Conservation (phyloP, 2,329 filamentous ascomycete species). For the Ophiostoma tasmaniense region DNA sequence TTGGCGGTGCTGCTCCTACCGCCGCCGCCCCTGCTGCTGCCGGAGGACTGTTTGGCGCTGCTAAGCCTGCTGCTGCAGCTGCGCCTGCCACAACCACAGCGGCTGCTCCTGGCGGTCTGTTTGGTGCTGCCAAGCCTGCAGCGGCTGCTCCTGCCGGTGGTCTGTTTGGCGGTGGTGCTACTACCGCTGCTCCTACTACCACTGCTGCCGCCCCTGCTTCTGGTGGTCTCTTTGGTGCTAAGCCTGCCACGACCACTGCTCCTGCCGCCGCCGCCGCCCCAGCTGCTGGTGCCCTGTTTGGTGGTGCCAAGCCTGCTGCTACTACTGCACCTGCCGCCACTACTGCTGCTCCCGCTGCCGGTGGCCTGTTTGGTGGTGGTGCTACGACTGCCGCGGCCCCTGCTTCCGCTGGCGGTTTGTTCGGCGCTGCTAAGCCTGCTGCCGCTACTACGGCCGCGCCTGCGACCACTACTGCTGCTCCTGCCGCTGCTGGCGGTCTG, state of each 20-base stretch:
- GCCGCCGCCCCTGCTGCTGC: slow-evolving; percentile 4
- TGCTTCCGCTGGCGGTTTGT: neutral
- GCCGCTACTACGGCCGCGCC: slow-evolving; percentile 2
- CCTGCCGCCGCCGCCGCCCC: neutral
- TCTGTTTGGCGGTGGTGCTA: slow-evolving; percentile 1
- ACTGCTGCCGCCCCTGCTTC: neutral
- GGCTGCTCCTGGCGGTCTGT: neutral
- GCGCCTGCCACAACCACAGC: too few species aligned
- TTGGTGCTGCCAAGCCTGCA: slow-evolving; percentile 3
- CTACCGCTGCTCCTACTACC: neutral
- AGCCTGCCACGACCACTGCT: neutral
- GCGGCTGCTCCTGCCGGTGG: neutral
- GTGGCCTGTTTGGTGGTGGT: neutral
- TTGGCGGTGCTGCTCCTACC: slow-evolving; percentile 1
- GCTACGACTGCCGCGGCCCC: neutral
- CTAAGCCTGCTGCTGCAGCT: neutral
- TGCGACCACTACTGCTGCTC: neutral
- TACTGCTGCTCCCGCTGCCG: neutral
- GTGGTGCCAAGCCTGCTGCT: neutral
- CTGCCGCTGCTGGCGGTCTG: slow-evolving; percentile 5
- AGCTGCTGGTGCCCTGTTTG: neutral
- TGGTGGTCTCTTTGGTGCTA: neutral
- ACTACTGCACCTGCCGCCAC: neutral
- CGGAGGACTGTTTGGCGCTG: neutral
- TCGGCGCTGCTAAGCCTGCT: slow-evolving; percentile 5